Base-by-base conservation (phyloP, 257 asterid genomes). In the Solanum verrucosum region DNA sequence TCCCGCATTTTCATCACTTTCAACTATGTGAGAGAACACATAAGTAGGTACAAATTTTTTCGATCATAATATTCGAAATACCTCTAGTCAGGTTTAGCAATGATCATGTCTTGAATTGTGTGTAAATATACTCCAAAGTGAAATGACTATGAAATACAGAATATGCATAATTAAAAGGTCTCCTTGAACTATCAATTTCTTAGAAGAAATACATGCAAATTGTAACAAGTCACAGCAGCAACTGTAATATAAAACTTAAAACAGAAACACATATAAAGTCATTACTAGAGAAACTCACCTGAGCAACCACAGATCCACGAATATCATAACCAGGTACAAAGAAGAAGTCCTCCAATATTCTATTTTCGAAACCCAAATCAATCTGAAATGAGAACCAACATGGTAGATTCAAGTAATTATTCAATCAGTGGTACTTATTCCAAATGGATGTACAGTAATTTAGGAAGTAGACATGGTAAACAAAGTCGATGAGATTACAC, bases 231-330 rank as follows among this genome's bases (percentile, higher is more conserved):
- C 12, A 2, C 85, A 49, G 40, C 44, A 49, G 31, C 85, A 82
- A 49, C 44, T 31, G 29, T 29, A 49, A 49, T 49, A 81, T 29
- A 46, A 82, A 81, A 82, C 70, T 29, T 49, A 82, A 29, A 18
- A 21, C 29, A 49, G 10, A 49, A 31, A 49, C 70, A 49, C 11
- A 46, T 12, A 46, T 16, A 68, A 20, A 49, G 42, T 46, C 70
- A 49, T 82, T 82, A 82, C 31, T 29, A 82, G 42, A 91, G 84
- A 87, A 91, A 75, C 56, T 84, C 91, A 95, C 99, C 99, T 96
- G 98, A 87, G 99, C 96, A 89, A 92, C 98, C 89, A 96, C 99
- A 93, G 90, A 86, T 87, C 98, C 99, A 84, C 93, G 94, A 88
- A 95, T 95, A 90, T 95, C 98, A 88, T 95, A 96, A 84, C 98